Evolutionary conservation across 2,329 filamentous ascomycete species (phyloP), one percentile per base, ranked within the genome.

Genomic region (Blastomyces percursus): DNA sequence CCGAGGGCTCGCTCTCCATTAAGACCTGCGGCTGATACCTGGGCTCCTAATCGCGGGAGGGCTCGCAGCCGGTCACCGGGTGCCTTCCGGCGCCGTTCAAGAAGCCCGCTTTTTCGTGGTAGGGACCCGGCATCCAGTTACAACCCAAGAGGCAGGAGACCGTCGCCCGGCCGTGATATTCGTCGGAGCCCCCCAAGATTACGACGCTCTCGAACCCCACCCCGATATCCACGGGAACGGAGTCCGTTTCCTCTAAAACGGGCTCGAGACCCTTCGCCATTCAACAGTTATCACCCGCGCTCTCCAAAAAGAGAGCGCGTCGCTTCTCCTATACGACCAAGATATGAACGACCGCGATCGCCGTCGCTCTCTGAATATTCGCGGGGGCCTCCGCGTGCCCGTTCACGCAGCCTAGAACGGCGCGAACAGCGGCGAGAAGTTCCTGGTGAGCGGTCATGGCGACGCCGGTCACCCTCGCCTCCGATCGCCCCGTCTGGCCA

Each of bases 391-490:
- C 73, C 66, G 68, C 73, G 62, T 61, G 75, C 78, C 52, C 79
- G 81, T 56, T 81, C 83, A 48, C 79, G 80, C 64, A 85, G 81
- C 62, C 82, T 82, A 60, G 76, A 78, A 51, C 79, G 80, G 55
- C 76, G 81, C 68, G 78, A 77, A 63, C 76, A 80, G 64, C 78
- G 80, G 42, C 72, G 75, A 52, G 81, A 83, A 51, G 74, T 75
- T 19, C 74, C 78, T 61, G 71, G 74, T 48, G 77, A 80, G 24
- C 78, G 81, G 62, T 79, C 76, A 57, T 81, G 79, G 79, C 78
- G 80, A 67, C 80, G 80, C 61, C 77, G 80, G 46, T 85, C 83
- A 60, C 80, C 79, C 32, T 85, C 82, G 48, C 78, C 78, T 40
- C 72, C 72, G 51, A 74, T 70, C 61, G 63, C 32, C 27, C 71